Base-by-base conservation (phyloP, 2,329 filamentous ascomycete genomes). In the Xylariaceae sp. region DNA sequence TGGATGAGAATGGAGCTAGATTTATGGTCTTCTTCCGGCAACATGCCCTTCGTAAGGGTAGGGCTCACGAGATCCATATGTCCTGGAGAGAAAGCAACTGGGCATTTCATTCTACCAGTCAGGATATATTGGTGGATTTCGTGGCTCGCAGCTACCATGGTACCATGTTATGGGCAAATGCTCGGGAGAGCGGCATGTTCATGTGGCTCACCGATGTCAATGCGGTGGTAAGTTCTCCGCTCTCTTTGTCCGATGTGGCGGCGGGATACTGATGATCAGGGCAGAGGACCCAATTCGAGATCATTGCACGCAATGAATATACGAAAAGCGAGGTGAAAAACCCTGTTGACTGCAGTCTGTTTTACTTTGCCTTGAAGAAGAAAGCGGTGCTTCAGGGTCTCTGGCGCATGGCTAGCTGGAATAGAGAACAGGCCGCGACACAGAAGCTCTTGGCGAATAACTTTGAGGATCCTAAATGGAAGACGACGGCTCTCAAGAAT, bases 351-450 rank as follows among this genome's bases (percentile, higher is more conserved):
- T 97, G 94, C 72, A 89, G 87, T 61, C 74, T 99, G 6, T 95
- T 88, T 72, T 99, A 97, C 69, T 78, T 99, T 19, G 92, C 95
- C 0, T 78, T 99, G 9, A 83, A 80, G 61, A 97, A 96, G 75
- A 99, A 99, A 71, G 80, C 87, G 2, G 87, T 97, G 0, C 80
- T 99, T 1, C 83, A 95, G 61, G 91, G 91, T 0, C 77, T 99
- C 0, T 99, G 94, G 94, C 84, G 95, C 19, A 96, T 97, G 82
- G 91, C 94, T 4, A 84, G 77, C 41, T 94, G 94, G 86, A 87
- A 95, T 64, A 83, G 80, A 55, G 95, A 99, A 70, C 94, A 97
- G 71, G 76, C 72, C 2, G 84, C 87, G 0, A 99, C 94, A 0
- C 82, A 86, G 56, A 84, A 82, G 57, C 78, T 99, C 32, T 76